Base-by-base conservation (phyloP, 1,284 basidiomycete genomes). In the Mycena citricolor region DNA sequence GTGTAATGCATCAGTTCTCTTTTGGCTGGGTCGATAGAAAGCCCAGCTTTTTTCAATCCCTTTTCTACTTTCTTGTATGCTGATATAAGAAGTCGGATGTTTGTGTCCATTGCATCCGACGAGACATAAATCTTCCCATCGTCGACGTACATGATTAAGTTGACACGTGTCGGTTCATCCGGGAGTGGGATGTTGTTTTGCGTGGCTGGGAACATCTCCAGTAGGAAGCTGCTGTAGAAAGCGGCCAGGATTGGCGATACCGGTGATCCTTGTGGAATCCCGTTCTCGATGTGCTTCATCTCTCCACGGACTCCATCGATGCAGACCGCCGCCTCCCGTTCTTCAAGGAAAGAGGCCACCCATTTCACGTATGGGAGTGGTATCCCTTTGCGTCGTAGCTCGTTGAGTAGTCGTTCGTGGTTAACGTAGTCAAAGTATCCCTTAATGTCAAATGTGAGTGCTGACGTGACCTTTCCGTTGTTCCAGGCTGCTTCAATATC, bases 341-440 rank as follows among this genome's bases (percentile, higher is more conserved):
- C 49, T 4, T 32, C 26, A 2, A 57, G 49, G 36, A 57, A 57
- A 11, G 39, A 32, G 1, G 39, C 34, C 5, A 42, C 38, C 49
- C 51, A 57, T 17, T 39, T 35, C 1, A 57, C 55, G 19, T 42
- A 28, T 34, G 35, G 16, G 1, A 57, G 46, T 2, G 55, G 54
- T 7, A 55, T 50, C 0, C 21, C 4, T 21, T 52, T 48, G 4
- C 44, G 20, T 10, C 45, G 40, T 1, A 55, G 45, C 22, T 54
- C 51, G 20, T 42, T 24, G 1, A 54, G 30, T 13, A 54, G 32
- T 13, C 43, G 39, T 37, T 41, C 20, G 39, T 64, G 61, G 42
- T 63, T 61, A 17, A 65, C 54, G 42, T 52, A 54, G 49, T 63
- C 57, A 42, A 64, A 65, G 44, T 55, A 62, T 0, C 62, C 61